Evolutionary conservation across 1,284 basidiomycete genomes (phyloP).

Genomic region (Trametes hirsuta): DNA sequence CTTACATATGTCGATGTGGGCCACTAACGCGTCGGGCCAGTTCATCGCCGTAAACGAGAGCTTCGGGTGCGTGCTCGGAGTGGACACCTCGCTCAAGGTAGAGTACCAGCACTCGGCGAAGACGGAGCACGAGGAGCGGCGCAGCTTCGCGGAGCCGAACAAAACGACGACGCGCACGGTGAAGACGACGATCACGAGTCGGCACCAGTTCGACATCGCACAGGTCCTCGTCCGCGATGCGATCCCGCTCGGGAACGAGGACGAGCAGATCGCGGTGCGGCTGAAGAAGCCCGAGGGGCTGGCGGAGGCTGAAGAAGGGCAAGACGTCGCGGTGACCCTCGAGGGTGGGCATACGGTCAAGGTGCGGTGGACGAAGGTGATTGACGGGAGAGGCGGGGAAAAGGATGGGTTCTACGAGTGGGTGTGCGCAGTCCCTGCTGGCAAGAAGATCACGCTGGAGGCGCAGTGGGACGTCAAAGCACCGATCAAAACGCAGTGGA

Average conservation of each 20-base stretch:
- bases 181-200: constrained; percentile 51
- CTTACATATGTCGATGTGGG: neutral
- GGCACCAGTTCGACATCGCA: constrained; percentile 46
- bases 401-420: constrained; percentile 37
- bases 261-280: constrained; percentile 47
- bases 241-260: constrained; percentile 43
- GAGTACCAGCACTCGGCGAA: constrained; percentile 47
- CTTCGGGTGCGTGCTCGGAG: constrained; percentile 59
- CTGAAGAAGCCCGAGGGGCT: constrained; percentile 51
- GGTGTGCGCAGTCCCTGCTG: constrained; percentile 31
- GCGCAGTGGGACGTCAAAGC: constrained; percentile 50
- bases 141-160: constrained; percentile 45
- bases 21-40: constrained; percentile 26
- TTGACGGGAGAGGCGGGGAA: constrained; percentile 29
- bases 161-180: constrained; percentile 48
- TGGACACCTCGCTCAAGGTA: constrained; percentile 51
- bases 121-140: constrained; percentile 33
- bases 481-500: constrained; percentile 4
- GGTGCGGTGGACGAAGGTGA: constrained; percentile 31
- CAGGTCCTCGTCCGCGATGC: constrained; percentile 52
- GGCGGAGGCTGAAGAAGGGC: constrained; percentile 46
- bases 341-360: constrained; percentile 12
- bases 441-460: constrained; percentile 42
- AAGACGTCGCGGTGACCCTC: constrained; percentile 37
- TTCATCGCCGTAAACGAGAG: constrained; percentile 51